These are phyloP conservation scores for Amesomyces nigricolor DNA, from an alignment of 2,329 filamentous ascomycete genomes.

Conservation along the genomic window DNA sequence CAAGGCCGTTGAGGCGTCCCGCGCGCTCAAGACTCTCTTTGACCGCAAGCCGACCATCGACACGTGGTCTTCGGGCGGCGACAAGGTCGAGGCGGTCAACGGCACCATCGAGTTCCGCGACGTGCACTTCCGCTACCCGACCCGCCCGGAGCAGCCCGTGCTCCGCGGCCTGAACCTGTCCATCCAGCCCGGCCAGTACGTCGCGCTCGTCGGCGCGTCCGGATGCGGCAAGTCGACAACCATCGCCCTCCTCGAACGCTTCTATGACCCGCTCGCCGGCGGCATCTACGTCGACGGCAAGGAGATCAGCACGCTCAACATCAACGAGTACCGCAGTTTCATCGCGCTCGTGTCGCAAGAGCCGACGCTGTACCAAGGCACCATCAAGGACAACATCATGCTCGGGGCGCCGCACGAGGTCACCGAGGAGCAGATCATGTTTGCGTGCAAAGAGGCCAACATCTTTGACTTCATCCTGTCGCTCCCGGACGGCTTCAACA, in stretches of 20 bases:
- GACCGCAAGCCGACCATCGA: constrained; percentile 79
- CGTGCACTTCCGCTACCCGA: constrained; percentile 92
- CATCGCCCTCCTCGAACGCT: constrained; percentile 85
- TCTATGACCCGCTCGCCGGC: constrained; percentile 83
- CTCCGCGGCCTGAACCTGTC: constrained; percentile 74
- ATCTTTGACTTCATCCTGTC: constrained; percentile 90
- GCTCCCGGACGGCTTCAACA: constrained; percentile 78
- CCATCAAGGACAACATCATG: constrained; percentile 83
- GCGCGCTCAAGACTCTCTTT: constrained; percentile 74
- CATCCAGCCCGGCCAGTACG: constrained; percentile 72
- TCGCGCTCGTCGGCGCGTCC: constrained; percentile 87
- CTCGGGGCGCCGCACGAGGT: constrained; percentile 67
- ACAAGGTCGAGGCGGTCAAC: constrained; percentile 56
- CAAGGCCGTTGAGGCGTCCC: constrained; percentile 81
- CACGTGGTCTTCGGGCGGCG: constrained; percentile 68
- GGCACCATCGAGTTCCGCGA: constrained; percentile 84
- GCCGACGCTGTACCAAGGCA: constrained; percentile 89
- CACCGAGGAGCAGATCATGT: constrained; percentile 64
- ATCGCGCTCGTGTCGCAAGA: constrained; percentile 91
- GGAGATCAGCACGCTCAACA: constrained; percentile 73
- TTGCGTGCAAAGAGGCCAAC: constrained; percentile 83
- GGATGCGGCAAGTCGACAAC: constrained; percentile 94
- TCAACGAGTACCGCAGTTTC: constrained; percentile 78
- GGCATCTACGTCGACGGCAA: constrained; percentile 76
- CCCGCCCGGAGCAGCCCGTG: constrained; percentile 84